Percentiles rank a stretch among this genome's conserved stretches.
phyloP scores from a whole-genome alignment of 345 rosid genomes.

The Toxicodendron radicans region DNA sequence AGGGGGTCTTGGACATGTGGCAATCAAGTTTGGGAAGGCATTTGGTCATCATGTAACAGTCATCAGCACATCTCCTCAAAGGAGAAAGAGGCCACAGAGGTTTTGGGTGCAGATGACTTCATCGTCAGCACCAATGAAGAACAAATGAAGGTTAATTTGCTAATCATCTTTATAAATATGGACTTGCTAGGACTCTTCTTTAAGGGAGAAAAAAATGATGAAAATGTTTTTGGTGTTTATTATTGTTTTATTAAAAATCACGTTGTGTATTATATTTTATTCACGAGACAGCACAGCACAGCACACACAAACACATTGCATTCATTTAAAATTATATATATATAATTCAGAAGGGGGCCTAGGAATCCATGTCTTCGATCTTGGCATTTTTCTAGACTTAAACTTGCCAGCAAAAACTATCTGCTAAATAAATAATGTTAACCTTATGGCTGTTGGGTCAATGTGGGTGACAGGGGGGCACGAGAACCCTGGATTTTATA shows the following conservation, averaged over 20 bases:
- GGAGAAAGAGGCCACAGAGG: slow-evolving; percentile 49
- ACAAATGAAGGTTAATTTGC: slow-evolving; percentile 45
- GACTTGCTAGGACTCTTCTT: too few species aligned
- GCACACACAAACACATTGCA: too few species aligned
- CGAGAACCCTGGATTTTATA: slow-evolving; percentile 47
- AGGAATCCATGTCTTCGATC: too few species aligned
- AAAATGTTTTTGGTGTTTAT: background rate
- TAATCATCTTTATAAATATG: background rate
- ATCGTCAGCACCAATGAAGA: slow-evolving; percentile 43
- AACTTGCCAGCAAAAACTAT: too few species aligned
- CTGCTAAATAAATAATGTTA: background rate
- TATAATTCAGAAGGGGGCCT: too few species aligned
- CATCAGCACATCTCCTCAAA: slow-evolving; percentile 58
- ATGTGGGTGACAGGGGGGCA: slow-evolving; percentile 32
- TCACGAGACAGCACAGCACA: too few species aligned
- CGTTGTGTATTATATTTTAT: too few species aligned
- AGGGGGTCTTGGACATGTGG: slow-evolving; percentile 59
- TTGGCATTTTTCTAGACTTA: too few species aligned
- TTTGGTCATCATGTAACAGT: slow-evolving; percentile 61
- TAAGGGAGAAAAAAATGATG: too few species aligned
- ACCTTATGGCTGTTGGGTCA: background rate
- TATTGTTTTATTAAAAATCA: too few species aligned
- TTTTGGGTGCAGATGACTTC: slow-evolving; percentile 55
- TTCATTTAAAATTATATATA: too few species aligned
- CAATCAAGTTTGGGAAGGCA: slow-evolving; percentile 57